Conservation (phyloP, 2,329 filamentous ascomycete species). For the Herpomyces periplanetae region DNA sequence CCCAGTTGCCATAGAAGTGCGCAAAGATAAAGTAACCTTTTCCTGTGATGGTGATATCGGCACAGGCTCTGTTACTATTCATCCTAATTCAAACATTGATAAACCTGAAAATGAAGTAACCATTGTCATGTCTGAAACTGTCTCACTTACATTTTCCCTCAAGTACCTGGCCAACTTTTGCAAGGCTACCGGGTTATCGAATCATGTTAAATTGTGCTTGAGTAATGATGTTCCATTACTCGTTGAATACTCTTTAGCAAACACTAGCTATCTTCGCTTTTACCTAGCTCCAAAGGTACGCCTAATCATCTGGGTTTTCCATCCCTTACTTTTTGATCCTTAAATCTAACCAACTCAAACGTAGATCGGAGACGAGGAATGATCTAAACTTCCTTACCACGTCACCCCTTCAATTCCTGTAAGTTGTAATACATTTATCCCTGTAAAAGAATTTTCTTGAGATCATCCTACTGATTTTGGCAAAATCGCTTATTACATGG, state of each 20-base stretch:
- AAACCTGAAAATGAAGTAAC: constrained; percentile 53
- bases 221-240: constrained; percentile 84
- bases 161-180: constrained; percentile 99
- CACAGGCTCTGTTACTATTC: constrained; percentile 63
- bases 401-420: no score
- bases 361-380: no score
- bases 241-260: constrained; percentile 50
- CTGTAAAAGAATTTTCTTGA: no score
- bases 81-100: constrained; percentile 53
- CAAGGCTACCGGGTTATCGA: constrained; percentile 61
- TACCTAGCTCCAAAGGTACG: constrained; percentile 88
- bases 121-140: constrained; percentile 66
- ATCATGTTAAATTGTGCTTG: constrained; percentile 53
- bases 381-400: no score
- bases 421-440: no score
- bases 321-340: constrained; percentile 1
- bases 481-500: no score
- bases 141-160: constrained; percentile 77
- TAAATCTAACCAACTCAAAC: no score
- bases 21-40: constrained; percentile 91
- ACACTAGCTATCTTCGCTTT: constrained; percentile 68
- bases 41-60: constrained; percentile 74
- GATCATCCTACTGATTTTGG: no score
- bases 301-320: constrained; percentile 2
- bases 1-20: constrained; percentile 65